Percentiles rank a stretch among this genome's conserved stretches.
These are phyloP conservation scores for Hygrocybe coccinea DNA, from an alignment of 768 basidiomycete species.

Conservation along the genomic window DNA sequence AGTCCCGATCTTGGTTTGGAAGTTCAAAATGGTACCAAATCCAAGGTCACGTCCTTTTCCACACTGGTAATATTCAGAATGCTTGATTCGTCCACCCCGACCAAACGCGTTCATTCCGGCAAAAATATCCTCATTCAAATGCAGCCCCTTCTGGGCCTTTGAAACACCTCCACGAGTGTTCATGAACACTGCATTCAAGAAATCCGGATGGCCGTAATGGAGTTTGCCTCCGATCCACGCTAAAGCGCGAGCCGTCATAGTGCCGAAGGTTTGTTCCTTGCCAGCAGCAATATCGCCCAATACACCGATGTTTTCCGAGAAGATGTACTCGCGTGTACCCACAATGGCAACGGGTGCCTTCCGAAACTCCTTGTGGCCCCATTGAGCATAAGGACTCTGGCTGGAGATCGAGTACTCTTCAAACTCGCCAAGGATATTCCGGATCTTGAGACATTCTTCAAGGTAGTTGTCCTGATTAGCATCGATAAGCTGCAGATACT, in stretches of 20 bases:
- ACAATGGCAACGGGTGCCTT: conserved; percentile 94
- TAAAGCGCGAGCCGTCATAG: conserved; percentile 89
- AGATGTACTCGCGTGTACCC: conserved; percentile 98
- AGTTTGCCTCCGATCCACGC: conserved; percentile 98
- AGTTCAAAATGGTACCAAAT: conserved; percentile 98
- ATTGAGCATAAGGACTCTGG: conserved; percentile 93
- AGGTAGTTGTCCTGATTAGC: conserved; percentile 99
- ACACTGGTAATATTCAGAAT: conserved; percentile 99
- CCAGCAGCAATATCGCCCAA: conserved; percentile 98
- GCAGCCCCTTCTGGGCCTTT: conserved; percentile 97
- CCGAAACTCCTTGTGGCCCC: conserved; percentile 90
- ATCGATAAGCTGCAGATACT: conserved; percentile 98
- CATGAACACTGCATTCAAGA: conserved; percentile 98
- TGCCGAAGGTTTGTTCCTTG: conserved; percentile 99
- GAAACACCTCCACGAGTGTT: conserved; percentile 97
- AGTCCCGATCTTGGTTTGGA: conserved; percentile 99
- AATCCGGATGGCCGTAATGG: conserved; percentile 99
- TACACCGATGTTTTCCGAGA: conserved; percentile 99
- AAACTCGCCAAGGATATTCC: conserved; percentile 95
- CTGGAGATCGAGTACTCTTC: conserved; percentile 88
- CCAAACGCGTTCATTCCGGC: conserved; percentile 99
- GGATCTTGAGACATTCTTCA: conserved; percentile 98
- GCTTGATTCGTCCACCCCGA: conserved; percentile 98
- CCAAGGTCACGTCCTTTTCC: conserved; percentile 99
- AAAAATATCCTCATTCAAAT: conserved; percentile 99